Evolutionary conservation across 148 eudicot genomes (phyloP), one percentile per base, ranked within the genome.

Genomic region (Vaccinium macrocarpon): DNA sequence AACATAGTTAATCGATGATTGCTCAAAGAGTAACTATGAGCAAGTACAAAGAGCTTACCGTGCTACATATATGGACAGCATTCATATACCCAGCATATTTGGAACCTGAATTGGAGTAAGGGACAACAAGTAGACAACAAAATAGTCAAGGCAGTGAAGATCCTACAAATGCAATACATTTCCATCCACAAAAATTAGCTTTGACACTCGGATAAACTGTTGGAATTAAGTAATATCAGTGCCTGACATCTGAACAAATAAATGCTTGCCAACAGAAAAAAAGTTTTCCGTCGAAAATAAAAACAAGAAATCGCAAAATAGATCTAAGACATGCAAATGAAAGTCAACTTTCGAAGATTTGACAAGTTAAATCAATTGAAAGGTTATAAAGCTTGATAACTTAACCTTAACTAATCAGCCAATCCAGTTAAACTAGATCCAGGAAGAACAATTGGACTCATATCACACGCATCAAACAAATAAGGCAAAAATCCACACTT

Each of bases 71-170:
- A 81, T 96, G 98, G 86, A 94, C 95, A 23, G 98, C 88, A 82
- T 91, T 91, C 66, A 96, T 94, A 85, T 96, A 96, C 12, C 98
- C 98, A 86, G 94, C 96, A 87, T 93, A 96, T 81, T 96, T 96
- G 74, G 98, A 96, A 88, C 97, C 98, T 95, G 93, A 91, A 90
- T 82, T 77, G 52, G 82, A 73, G 46, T 35, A 32, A 52, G 56
- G 76, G 62, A 46, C 6, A 12, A 64, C 0, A 25, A 29, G 21
- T 0, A 61, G 48, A 61, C 21, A 35, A 29, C 29, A 35, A 59
- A 59, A 55, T 18, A 42, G 35, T 55, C n/a, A 35, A 52, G 19
- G 13, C 8, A 71, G 21, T 35, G 66, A 82, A 82, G 42, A 55
- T 32, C 66, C 38, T 25, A 55, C 3, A 32, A 29, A 55, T 29